Evolutionary conservation across 176 grass and related monocot genomes (phyloP), one percentile per base, ranked within the genome.

Genomic region (Carex kokanica): DNA sequence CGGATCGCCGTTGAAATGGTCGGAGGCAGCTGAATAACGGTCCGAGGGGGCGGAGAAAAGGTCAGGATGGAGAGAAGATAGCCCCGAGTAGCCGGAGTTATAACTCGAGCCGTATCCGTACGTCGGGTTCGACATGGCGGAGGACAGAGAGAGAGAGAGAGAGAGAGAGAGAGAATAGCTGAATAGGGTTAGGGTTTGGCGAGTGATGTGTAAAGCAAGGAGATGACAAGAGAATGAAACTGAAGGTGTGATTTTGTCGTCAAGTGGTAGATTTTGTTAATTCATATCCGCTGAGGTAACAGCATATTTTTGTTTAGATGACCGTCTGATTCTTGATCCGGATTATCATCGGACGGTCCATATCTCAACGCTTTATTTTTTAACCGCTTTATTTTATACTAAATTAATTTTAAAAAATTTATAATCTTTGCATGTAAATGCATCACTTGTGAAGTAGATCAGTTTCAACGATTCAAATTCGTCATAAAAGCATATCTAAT

Each of bases 121-220:
- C 40, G 74, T 63, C n/a, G 87, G 82, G 71, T 88, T 86, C 66
- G 92, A 91, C 95, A 98, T 98, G 74, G 82, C 8, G 78, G 84
- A 12, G 24, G 36, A 24, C 40, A 21, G 15, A 10, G 4, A 20
- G 79, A 55, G 31, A 14, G 4, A 10, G 18, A 9, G 70, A 57
- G 45, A 12, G n/a, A n/a, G n/a, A n/a, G n/a, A n/a, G n/a, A n/a
- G n/a, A n/a, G n/a, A n/a, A n/a, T n/a, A n/a, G n/a, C n/a, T n/a
- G 38, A 85, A n/a, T 77, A 73, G 67, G 68, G 57, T 83, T 85
- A 79, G 86, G 81, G 86, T 81, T 80, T 32, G 56, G 79, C 15
- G 51, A 78, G 24, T 55, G 49, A 17, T 16, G 49, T 70, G 66
- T 5, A 41, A 27, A 56, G 40, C 2, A 10, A 60, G 25, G 34